Evolutionary conservation across 352 stramenopile genomes (phyloP).

Genomic region (Globisporangium splendens): DNA sequence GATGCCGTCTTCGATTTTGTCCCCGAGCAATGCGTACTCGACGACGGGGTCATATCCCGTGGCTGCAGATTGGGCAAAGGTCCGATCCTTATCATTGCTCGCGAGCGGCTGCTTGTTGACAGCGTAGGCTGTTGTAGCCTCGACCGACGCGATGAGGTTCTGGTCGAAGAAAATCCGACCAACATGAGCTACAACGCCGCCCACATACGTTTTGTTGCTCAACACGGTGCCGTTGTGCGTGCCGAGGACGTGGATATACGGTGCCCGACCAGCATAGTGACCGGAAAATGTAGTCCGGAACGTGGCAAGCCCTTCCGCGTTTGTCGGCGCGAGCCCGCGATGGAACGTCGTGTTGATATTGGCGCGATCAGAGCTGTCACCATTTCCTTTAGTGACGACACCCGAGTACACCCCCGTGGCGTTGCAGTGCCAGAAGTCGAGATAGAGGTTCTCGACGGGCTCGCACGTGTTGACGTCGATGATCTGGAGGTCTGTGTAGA

Average conservation of each 20-base stretch:
- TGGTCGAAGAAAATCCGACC: no score
- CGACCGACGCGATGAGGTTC: slow-evolving; percentile 5
- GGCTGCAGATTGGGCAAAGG: slow-evolving; percentile 14
- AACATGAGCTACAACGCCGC: no score
- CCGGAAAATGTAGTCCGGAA: no score
- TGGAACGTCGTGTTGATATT: slow-evolving; percentile 10
- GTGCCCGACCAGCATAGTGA: no score
- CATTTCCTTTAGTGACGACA: slow-evolving; percentile 6
- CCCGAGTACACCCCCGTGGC: slow-evolving; percentile 11
- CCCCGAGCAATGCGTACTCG: slow-evolving; percentile 4
- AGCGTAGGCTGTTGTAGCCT: slow-evolving; percentile 5
- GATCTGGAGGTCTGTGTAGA: slow-evolving; percentile 11
- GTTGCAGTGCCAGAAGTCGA: slow-evolving; percentile 17
- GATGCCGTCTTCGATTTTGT: slow-evolving; percentile 9
- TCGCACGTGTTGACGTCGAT: slow-evolving; percentile 14
- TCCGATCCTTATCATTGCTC: slow-evolving; percentile 9
- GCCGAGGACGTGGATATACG: no score
- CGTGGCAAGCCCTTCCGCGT: no score
- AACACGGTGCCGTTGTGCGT: no score
- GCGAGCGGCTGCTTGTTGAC: slow-evolving; percentile 14
- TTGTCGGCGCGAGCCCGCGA: slow-evolving; percentile 4
- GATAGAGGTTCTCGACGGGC: slow-evolving; percentile 7
- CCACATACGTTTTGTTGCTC: no score
- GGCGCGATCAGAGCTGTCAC: not conserved
- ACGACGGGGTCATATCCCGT: slow-evolving; percentile 9